Base-by-base conservation (phyloP, 1,284 basidiomycete species). In the Anthracocystis setariae region DNA sequence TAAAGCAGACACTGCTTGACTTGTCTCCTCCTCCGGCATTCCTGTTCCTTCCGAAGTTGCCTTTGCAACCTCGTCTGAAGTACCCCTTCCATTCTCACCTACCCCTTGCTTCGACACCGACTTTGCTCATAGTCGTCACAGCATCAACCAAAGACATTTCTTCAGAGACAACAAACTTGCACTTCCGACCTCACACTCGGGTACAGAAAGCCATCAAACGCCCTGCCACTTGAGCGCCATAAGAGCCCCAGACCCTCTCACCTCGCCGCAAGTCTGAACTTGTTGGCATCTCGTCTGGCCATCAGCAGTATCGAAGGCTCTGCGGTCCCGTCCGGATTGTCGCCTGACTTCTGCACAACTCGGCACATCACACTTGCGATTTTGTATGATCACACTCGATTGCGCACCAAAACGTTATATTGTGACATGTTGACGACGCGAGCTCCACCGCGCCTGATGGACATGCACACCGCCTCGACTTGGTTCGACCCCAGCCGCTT, bases 371-470 rank as follows among this genome's bases (percentile, higher is more conserved):
- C 15, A 17, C 2, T n/a, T 40, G 20, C 8, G 21, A 32, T 32
- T 40, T 17, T 18, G 18, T 42, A 23, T 18, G 43, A 37, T 52
- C 57, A 52, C 58, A 35, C 9, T 20, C 15, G 32, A 24, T 3
- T 15, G 23, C 38, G 32, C 29, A 43, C 17, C 38, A 13, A 25
- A 27, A 10, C 8, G 17, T 37, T 9, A 17, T 27, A 5, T 27
- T 37, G n/a, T 35, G 35, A 8, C 37, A 63, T 58, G 55, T 58
- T 64, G 48, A 57, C 55, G 33, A 54, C 62, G 43, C 62, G 62
- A 44, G 18, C 49, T 21, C 38, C 62, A 10, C 46, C 51, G 50
- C 62, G 62, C 25, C 40, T 46, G 7, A 17, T 42, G 27, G 55
- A 65, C 23, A 32, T 49, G 3, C 50, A 58, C 33, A 40, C 20